Conservation (phyloP, 495 filamentous ascomycete genomes). For the Venustampulla echinocandica region DNA sequence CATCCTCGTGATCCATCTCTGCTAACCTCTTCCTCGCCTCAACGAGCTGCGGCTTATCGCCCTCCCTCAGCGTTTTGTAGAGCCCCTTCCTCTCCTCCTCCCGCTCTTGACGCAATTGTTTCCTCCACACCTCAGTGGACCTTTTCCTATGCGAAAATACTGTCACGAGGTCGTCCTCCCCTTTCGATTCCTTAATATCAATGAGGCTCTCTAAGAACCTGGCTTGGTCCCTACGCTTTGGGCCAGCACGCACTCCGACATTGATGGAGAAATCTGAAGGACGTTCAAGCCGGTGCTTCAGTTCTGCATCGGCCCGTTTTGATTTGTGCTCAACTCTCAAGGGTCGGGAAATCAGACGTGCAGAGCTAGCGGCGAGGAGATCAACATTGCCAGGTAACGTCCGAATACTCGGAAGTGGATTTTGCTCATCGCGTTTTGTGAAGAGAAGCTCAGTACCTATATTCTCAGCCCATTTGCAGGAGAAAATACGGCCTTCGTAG, state of each 20-base stretch:
- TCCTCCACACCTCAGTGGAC: conserved; percentile 20
- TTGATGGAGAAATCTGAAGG: background rate
- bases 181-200: conserved; percentile 40
- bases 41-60: background rate
- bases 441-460: conserved; percentile 77
- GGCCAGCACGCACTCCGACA: background rate
- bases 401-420: conserved; percentile 32
- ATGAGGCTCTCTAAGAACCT: conserved; percentile 32
- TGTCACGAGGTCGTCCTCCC: conserved; percentile 43
- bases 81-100: background rate
- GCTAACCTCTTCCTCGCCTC: background rate
- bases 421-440: conserved; percentile 35
- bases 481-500: conserved; percentile 66
- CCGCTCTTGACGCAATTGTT: background rate
- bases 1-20: background rate
- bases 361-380: conserved; percentile 50
- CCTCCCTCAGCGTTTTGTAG: background rate
- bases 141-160: conserved; percentile 13
- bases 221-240: conserved; percentile 8
- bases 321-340: conserved; percentile 25
- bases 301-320: background rate
- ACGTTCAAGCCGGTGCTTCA: too few relatives aligned
- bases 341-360: conserved; percentile 36
- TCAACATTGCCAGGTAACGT: conserved; percentile 41
- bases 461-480: conserved; percentile 66